Base-by-base conservation (phyloP, 1,139 yeast species). In the Yamadazyma conglobata region DNA sequence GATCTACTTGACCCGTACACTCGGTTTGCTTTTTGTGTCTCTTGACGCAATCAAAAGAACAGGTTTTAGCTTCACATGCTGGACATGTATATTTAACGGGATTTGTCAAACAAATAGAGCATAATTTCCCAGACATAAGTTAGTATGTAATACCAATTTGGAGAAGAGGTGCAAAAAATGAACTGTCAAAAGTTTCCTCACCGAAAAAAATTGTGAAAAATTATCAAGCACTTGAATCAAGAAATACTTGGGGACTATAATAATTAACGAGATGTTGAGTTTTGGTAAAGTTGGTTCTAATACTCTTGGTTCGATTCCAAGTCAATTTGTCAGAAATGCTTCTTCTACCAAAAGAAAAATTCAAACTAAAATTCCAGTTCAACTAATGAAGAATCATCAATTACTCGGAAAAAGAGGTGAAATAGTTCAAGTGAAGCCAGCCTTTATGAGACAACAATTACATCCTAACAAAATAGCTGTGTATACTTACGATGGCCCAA, bases 21-120 rank as follows among this genome's bases (percentile, higher is more conserved):
- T 67, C 65, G 8, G 71, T 61, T 35, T 70, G 72, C 9, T 46
- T 48, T 54, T 88, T 87, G 51, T 89, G 97, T 19, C 65, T 50
- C 39, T 73, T 76, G 15, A 83, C 85, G 57, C 96, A 89, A 4
- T 48, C 67, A 10, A 84, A 52, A 0, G 85, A 77, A 52, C 97
- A 89, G 0, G 93, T 81, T 35, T 61, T 67, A 10, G 63, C 53
- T 6, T 60, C 61, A 50, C 97, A 89, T 8, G 83, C 80, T 0
- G 97, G 96, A 52, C 97, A 89, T n/a, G 71, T 78, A 52, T 89
- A 89, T 48, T 79, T 84, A 35, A 66, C 55, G 13, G 51, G 54
- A 14, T 61, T 54, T 14, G 48, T 46, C 7, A 63, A 61, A 44
- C 91, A 82, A 18, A 79, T 62, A 27, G 65, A 64, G 47, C 87